These are phyloP conservation scores for Diaporthe amygdali DNA, from an alignment of 2,329 filamentous ascomycete species.

Conservation along the genomic window DNA sequence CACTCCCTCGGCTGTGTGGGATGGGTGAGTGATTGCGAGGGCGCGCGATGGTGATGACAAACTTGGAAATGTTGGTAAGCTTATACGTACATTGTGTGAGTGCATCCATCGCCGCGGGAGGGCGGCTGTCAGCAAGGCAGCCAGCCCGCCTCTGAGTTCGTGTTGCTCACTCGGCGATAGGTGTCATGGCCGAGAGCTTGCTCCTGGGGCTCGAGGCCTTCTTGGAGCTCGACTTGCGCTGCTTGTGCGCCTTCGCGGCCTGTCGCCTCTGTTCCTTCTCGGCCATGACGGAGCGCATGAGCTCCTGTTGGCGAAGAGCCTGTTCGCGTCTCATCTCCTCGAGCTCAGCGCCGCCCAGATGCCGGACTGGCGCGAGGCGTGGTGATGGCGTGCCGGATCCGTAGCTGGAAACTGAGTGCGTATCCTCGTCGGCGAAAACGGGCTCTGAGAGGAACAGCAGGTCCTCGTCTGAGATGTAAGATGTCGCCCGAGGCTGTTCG, in stretches of 20 bases:
- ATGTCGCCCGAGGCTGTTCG: slow-evolving; percentile 50
- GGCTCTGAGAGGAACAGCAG: slow-evolving; percentile 54
- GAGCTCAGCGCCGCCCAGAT: slow-evolving; percentile 52
- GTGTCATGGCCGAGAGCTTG: slow-evolving; percentile 56
- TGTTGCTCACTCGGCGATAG: slow-evolving; percentile 54
- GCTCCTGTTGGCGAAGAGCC: slow-evolving; percentile 56
- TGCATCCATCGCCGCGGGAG: slow-evolving; percentile 14
- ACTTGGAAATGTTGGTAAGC: slow-evolving; percentile 16
- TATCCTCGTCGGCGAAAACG: slow-evolving; percentile 57
- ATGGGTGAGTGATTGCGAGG: slow-evolving; percentile 10
- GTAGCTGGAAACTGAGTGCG: slow-evolving; percentile 49
- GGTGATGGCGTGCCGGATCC: slow-evolving; percentile 51
- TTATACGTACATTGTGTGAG: slow-evolving; percentile 25
- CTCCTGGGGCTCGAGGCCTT: slow-evolving; percentile 53
- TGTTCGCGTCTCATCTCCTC: slow-evolving; percentile 57
- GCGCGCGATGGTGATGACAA: not conserved
- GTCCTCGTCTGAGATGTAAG: slow-evolving; percentile 69
- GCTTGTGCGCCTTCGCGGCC: slow-evolving; percentile 43
- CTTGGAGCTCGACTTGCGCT: slow-evolving; percentile 42
- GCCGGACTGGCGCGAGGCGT: slow-evolving; percentile 33
- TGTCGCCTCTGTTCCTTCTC: slow-evolving; percentile 62
- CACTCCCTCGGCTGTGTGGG: slow-evolving; percentile 15
- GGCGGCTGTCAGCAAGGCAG: slow-evolving; percentile 1
- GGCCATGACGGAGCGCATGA: slow-evolving; percentile 51
- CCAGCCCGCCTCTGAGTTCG: not conserved